Evolutionary conservation across 2,329 filamentous ascomycete genomes (phyloP).

Genomic region (Pseudogymnoascus sp.): DNA sequence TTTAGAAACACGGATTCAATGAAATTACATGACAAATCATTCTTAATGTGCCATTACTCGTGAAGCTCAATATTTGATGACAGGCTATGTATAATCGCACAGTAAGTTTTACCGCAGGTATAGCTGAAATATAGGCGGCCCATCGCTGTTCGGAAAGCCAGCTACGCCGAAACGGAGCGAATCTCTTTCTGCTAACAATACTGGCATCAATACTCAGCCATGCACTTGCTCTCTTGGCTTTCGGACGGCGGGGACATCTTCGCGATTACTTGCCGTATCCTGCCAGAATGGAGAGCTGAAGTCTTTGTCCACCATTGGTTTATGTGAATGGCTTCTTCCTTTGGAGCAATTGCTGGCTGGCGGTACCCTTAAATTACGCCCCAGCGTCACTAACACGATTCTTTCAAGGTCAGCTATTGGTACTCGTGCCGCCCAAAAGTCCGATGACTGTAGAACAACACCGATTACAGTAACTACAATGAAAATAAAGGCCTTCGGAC

Average conservation of each 20-base stretch:
- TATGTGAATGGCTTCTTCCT: neutral
- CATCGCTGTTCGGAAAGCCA: neutral
- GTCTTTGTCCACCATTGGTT: neutral
- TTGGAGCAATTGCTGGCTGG: neutral
- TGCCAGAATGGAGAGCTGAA: neutral
- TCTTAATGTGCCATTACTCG: neutral
- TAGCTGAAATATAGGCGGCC: too few relatives aligned
- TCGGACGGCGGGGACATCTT: too few relatives aligned
- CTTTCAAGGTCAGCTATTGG: neutral
- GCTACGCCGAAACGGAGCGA: neutral
- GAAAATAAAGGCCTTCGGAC: too few relatives aligned
- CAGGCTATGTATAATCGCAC: neutral
- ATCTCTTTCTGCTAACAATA: neutral
- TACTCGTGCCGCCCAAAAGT: neutral
- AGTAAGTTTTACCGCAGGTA: too few relatives aligned
- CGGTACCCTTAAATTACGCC: neutral
- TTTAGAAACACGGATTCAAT: conserved; percentile 7
- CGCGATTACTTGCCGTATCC: neutral
- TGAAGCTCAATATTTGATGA: neutral
- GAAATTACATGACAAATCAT: conserved; percentile 9
- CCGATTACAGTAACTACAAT: too few relatives aligned
- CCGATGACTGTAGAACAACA: too few relatives aligned
- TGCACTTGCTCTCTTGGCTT: neutral
- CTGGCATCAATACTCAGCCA: neutral
- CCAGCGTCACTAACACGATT: neutral